These are phyloP conservation scores for Hymenoscyphus repandus DNA, from an alignment of 2,329 filamentous ascomycete genomes.

Conservation along the genomic window DNA sequence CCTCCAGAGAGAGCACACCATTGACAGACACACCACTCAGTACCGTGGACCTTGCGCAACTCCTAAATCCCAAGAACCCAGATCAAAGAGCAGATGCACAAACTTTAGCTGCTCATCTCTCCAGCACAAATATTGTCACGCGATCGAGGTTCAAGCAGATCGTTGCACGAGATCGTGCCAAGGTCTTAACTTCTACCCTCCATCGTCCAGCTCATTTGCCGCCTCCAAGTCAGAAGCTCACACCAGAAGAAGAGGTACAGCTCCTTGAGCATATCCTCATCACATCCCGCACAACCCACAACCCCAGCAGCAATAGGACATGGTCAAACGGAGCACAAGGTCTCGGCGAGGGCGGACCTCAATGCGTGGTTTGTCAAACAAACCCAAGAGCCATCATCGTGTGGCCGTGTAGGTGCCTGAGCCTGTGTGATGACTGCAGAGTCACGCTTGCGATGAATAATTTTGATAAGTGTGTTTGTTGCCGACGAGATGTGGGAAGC, in stretches of 20 bases:
- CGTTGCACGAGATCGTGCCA: slow-evolving; percentile 63
- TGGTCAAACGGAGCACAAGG: slow-evolving; percentile 71
- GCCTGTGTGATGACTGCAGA: slow-evolving; percentile 89
- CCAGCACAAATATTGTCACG: slow-evolving; percentile 68
- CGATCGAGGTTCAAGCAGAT: slow-evolving; percentile 69
- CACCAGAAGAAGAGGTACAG: slow-evolving; percentile 53
- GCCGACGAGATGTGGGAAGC: slow-evolving; percentile 78
- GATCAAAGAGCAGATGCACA: slow-evolving; percentile 79
- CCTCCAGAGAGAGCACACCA: slow-evolving; percentile 51
- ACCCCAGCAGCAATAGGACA: slow-evolving; percentile 15
- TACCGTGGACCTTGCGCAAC: slow-evolving; percentile 64
- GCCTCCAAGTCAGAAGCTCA: slow-evolving; percentile 38
- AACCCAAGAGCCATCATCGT: slow-evolving; percentile 83
- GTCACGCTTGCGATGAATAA: slow-evolving; percentile 95
- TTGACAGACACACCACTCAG: slow-evolving; percentile 58
- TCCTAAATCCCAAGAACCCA: slow-evolving; percentile 73
- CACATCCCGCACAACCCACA: slow-evolving; percentile 22
- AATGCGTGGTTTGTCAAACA: slow-evolving; percentile 90
- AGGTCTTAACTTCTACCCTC: slow-evolving; percentile 53
- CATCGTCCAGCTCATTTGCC: slow-evolving; percentile 32
- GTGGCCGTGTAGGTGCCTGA: slow-evolving; percentile 94
- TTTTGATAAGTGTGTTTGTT: slow-evolving; percentile 94
- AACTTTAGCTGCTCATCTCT: slow-evolving; percentile 74
- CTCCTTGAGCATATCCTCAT: slow-evolving; percentile 57
- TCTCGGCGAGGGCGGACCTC: slow-evolving; percentile 68